These are phyloP conservation scores for Cercospora zeae-maydis DNA, from an alignment of 2,329 filamentous ascomycete genomes.

Conservation along the genomic window DNA sequence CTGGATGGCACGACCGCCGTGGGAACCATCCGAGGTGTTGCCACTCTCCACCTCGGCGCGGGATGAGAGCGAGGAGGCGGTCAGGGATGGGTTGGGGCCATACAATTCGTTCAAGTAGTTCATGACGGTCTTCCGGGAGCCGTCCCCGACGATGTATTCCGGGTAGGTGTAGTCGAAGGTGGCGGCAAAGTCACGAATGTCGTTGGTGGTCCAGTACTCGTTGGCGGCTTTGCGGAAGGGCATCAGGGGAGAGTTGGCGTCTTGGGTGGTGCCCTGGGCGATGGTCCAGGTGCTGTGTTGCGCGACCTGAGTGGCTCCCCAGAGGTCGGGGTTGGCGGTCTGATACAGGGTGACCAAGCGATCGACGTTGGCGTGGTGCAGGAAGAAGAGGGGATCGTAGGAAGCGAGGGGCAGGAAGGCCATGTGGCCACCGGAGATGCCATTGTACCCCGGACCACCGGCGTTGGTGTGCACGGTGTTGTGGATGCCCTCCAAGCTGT, in stretches of 20 bases:
- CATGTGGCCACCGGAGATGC: conserved; percentile 57
- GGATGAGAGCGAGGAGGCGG: conserved; percentile 15
- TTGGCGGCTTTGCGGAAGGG: conserved; percentile 62
- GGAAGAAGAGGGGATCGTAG: conserved; percentile 75
- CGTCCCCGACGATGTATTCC: conserved; percentile 52
- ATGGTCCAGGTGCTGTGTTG: conserved; percentile 61
- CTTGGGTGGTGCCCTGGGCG: conserved; percentile 47
- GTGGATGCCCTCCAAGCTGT: conserved; percentile 37
- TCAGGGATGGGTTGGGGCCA: conserved; percentile 36
- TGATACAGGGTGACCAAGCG: conserved; percentile 77
- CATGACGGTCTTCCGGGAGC: conserved; percentile 50
- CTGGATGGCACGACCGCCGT: not conserved
- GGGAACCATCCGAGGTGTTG: not conserved
- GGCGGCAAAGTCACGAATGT: conserved; percentile 59
- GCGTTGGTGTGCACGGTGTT: conserved; percentile 35
- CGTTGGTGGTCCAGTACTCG: conserved; percentile 66
- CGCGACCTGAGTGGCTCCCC: conserved; percentile 56
- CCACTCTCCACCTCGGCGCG: conserved; percentile 4
- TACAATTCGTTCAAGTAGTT: conserved; percentile 54
- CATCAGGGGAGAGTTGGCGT: conserved; percentile 27
- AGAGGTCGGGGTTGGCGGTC: conserved; percentile 64
- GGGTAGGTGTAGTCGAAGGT: conserved; percentile 72
- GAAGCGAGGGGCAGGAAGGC: conserved; percentile 65
- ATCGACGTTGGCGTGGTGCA: conserved; percentile 73
- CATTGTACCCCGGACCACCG: conserved; percentile 28